Evolutionary conservation across 1,284 basidiomycete species (phyloP).

Genomic region (Athelia sp.): DNA sequence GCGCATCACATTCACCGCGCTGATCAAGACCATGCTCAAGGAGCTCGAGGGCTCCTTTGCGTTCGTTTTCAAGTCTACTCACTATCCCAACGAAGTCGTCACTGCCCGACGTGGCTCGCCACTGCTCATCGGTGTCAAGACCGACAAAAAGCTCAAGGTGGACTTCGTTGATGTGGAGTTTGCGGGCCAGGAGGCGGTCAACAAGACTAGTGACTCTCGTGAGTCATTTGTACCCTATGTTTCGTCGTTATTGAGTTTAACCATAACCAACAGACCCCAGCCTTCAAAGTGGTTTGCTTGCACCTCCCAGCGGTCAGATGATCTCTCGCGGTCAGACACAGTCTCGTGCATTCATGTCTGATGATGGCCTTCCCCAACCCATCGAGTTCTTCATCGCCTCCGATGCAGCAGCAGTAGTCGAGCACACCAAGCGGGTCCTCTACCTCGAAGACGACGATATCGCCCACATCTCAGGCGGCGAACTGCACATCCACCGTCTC

Average conservation of each 20-base stretch:
- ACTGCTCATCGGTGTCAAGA: slow-evolving; percentile 97
- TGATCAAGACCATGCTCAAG: slow-evolving; percentile 95
- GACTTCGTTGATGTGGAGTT: slow-evolving; percentile 99
- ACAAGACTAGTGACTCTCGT: slow-evolving; percentile 48
- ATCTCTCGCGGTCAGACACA: slow-evolving; percentile 80
- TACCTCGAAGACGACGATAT: slow-evolving; percentile 99
- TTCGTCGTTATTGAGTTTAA: slow-evolving; percentile 4
- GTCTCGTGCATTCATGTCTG: slow-evolving; percentile 97
- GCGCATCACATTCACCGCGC: slow-evolving; percentile 84
- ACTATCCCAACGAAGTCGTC: slow-evolving; percentile 96
- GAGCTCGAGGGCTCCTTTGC: slow-evolving; percentile 99
- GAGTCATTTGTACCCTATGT: slow-evolving; percentile 26
- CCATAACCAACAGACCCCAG: slow-evolving; percentile 36
- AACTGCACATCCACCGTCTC: slow-evolving; percentile 98
- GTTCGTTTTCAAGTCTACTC: slow-evolving; percentile 98
- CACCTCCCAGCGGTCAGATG: slow-evolving; percentile 78
- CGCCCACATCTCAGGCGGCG: slow-evolving; percentile 94
- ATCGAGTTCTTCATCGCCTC: slow-evolving; percentile 99
- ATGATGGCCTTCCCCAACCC: slow-evolving; percentile 97
- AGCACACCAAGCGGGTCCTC: slow-evolving; percentile 98
- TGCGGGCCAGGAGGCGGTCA: slow-evolving; percentile 66
- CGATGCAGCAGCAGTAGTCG: slow-evolving; percentile 93
- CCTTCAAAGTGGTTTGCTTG: slow-evolving; percentile 61
- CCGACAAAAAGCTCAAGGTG: slow-evolving; percentile 99
- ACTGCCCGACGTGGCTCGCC: slow-evolving; percentile 97